These are phyloP conservation scores for Iberis pinnata DNA, from an alignment of 345 rosid species.

Conservation along the genomic window DNA sequence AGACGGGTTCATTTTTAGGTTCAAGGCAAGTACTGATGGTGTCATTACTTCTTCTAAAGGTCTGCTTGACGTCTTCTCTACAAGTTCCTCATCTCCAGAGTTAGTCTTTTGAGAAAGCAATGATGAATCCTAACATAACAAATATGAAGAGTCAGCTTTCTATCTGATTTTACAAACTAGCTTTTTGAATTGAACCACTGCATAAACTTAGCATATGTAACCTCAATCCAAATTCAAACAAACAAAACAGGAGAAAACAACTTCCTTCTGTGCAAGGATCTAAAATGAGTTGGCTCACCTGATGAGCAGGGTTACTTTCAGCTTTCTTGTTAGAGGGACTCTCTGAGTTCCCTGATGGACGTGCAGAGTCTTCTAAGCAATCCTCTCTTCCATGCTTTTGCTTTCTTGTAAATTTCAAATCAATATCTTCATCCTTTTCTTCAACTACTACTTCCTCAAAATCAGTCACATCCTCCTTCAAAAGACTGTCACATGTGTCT, in stretches of 20 bases:
- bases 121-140: slow-evolving; percentile 43
- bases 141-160: slow-evolving; percentile 11
- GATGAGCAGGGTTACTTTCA: slow-evolving; percentile 29
- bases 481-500: slow-evolving; percentile 18
- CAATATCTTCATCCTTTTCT: slow-evolving; percentile 20
- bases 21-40: slow-evolving; percentile 62
- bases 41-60: slow-evolving; percentile 58
- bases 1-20: slow-evolving; percentile 59
- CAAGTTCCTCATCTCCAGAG: slow-evolving; percentile 39
- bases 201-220: no score
- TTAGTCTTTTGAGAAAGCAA: slow-evolving; percentile 41
- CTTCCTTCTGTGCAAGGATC: slow-evolving; percentile 1
- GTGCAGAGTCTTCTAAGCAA: slow-evolving; percentile 23
- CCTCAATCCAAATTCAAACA: no score
- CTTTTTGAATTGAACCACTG: no score
- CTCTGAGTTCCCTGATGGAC: slow-evolving; percentile 27
- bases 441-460: slow-evolving; percentile 21
- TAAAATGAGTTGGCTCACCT: slow-evolving; percentile 10
- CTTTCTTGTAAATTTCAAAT: slow-evolving; percentile 18
- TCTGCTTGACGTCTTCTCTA: slow-evolving; percentile 42
- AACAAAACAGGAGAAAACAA: no score
- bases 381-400: slow-evolving; percentile 8
- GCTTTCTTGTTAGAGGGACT: slow-evolving; percentile 23
- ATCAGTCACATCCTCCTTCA: slow-evolving; percentile 30
- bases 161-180: no score